Percentiles rank a stretch among this genome's conserved stretches.
Conservation (phyloP, 129 eudicot genomes). For the Artemisia argyi region DNA sequence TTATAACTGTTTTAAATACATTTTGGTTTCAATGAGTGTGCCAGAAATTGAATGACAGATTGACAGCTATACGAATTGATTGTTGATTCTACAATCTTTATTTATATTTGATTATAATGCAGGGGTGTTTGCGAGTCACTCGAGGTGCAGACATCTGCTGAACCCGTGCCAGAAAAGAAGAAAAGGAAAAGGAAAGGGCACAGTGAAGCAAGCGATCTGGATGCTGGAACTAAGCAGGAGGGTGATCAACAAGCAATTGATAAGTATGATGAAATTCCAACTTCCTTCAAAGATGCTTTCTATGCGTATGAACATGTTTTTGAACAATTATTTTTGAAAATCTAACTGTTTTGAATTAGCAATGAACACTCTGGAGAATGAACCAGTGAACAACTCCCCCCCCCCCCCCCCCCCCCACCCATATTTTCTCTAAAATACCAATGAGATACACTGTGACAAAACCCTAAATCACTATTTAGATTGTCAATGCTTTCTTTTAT, state of each 20-base stretch:
- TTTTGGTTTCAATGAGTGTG: not conserved
- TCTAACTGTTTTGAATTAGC: too few species aligned
- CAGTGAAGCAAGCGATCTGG: slow-evolving; percentile 25
- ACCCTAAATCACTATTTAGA: too few species aligned
- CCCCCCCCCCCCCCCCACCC: too few species aligned
- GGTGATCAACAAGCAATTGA: slow-evolving; percentile 32
- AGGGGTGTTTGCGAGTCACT: slow-evolving; percentile 18
- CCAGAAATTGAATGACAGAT: not conserved
- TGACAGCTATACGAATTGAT: not conserved
- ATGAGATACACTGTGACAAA: too few species aligned
- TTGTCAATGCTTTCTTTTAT: too few species aligned
- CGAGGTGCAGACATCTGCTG: slow-evolving; percentile 32
- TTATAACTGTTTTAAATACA: not conserved
- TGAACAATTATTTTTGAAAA: too few species aligned
- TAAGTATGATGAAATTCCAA: slow-evolving; percentile 35
- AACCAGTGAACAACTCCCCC: too few species aligned
- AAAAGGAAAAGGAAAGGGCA: slow-evolving; percentile 38
- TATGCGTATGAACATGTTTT: too few species aligned
- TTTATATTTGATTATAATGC: slow-evolving; percentile 10
- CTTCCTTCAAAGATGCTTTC: not conserved
- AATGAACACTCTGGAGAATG: too few species aligned
- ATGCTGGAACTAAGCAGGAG: slow-evolving; percentile 33
- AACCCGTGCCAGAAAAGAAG: slow-evolving; percentile 19
- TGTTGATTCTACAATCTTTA: not conserved
- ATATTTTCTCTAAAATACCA: too few species aligned